Evolutionary conservation across 768 basidiomycete species (phyloP).

Genomic region (Mycena polygramma): DNA sequence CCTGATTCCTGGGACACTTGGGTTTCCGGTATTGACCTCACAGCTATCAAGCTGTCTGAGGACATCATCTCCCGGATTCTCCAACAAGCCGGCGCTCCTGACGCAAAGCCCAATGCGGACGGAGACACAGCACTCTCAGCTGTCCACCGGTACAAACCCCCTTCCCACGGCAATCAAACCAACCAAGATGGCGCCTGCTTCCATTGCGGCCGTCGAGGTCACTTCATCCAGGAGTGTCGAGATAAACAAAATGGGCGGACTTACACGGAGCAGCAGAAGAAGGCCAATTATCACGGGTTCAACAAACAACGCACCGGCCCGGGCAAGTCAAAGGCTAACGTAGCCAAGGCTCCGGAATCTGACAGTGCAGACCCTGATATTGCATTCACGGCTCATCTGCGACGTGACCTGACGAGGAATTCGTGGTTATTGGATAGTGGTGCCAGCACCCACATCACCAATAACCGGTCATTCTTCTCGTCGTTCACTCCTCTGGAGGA

Average conservation of each 20-base stretch:
- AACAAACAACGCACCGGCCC: not conserved
- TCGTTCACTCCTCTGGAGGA: slow-evolving; percentile 8
- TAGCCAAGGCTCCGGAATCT: no score
- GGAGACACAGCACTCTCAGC: slow-evolving; percentile 12
- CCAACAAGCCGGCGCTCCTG: slow-evolving; percentile 33
- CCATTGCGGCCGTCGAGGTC: slow-evolving; percentile 20
- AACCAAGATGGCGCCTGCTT: slow-evolving; percentile 10
- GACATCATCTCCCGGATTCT: slow-evolving; percentile 42
- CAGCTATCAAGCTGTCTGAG: slow-evolving; percentile 32
- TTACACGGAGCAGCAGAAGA: slow-evolving; percentile 14
- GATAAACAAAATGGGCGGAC: slow-evolving; percentile 21
- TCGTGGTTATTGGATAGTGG: slow-evolving; percentile 27
- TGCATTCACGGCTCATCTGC: slow-evolving; percentile 3
- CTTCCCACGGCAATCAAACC: not conserved
- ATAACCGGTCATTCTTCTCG: slow-evolving; percentile 17
- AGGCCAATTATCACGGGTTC: slow-evolving; percentile 12
- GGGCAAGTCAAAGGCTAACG: no score
- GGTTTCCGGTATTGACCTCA: slow-evolving; percentile 39
- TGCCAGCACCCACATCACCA: slow-evolving; percentile 27
- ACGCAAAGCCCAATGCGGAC: slow-evolving; percentile 19
- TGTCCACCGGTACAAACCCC: slow-evolving; percentile 14
- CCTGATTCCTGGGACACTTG: slow-evolving; percentile 52
- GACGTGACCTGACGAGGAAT: slow-evolving; percentile 7
- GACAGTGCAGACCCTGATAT: not conserved
- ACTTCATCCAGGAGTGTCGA: slow-evolving; percentile 13